Percentiles rank a stretch among this genome's conserved stretches.
Evolutionary conservation across 2,329 filamentous ascomycete species (phyloP).

Genomic region (Hypoxylon sp.): DNA sequence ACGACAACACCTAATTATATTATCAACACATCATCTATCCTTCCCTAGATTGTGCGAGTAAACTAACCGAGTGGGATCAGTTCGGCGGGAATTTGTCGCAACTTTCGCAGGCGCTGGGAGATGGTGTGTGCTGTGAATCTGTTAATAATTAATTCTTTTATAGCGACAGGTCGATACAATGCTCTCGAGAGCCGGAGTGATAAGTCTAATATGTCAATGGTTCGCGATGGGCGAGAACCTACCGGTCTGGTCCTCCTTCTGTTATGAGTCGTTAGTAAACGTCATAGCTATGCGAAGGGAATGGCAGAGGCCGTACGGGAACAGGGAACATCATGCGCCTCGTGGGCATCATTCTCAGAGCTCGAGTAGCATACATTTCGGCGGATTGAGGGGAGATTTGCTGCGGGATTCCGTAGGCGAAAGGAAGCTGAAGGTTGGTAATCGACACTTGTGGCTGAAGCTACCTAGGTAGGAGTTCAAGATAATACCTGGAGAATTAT

Average conservation of each 20-base stretch:
- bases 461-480: constrained; percentile 9
- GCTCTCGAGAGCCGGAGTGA: constrained; percentile 12
- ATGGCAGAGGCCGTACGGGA: constrained; percentile 70
- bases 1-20: constrained; percentile 80
- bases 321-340: constrained; percentile 76
- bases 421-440: constrained; percentile 1
- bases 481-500: constrained; percentile 29
- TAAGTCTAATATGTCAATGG: constrained; percentile 39
- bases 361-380: constrained; percentile 75
- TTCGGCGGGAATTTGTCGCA: constrained; percentile 93
- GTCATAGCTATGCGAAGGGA: constrained; percentile 50
- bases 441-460: constrained; percentile 6
- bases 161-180: background rate
- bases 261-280: constrained; percentile 55
- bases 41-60: constrained; percentile 49
- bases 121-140: constrained; percentile 84
- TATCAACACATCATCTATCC: constrained; percentile 40
- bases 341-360: constrained; percentile 76
- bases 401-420: constrained; percentile 11
- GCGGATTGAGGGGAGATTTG: constrained; percentile 47
- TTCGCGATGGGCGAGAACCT: constrained; percentile 57
- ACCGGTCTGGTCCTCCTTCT: constrained; percentile 78
- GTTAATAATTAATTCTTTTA: constrained; percentile 36
- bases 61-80: constrained; percentile 91
- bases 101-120: constrained; percentile 90